phyloP scores from a whole-genome alignment of 1,284 basidiomycete genomes.

The Tilletia indica region DNA sequence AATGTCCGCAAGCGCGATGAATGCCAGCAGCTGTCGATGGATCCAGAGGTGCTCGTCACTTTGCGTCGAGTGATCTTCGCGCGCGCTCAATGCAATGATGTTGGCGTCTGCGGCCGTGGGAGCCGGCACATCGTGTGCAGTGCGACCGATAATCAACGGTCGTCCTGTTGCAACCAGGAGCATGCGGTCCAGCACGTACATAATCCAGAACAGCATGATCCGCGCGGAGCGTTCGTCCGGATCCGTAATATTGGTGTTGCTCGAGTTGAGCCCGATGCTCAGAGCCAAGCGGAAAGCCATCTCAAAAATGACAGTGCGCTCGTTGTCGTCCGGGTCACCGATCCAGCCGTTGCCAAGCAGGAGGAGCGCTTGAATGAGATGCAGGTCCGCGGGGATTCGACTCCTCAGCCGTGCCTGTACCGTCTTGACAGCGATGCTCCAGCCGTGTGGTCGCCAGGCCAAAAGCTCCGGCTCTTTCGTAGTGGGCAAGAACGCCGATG shows the following conservation, averaged over 20 bases:
- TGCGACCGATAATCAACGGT: neutral
- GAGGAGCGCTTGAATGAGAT: constrained; percentile 21
- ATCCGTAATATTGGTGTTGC: neutral
- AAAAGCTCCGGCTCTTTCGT: constrained; percentile 21
- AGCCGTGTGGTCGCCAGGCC: constrained; percentile 17
- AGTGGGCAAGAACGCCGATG: constrained; percentile 3
- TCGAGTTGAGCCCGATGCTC: constrained; percentile 11
- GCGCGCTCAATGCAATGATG: neutral
- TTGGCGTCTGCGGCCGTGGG: neutral
- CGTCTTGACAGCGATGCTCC: constrained; percentile 17
- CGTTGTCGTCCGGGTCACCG: constrained; percentile 12
- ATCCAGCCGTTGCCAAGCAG: constrained; percentile 17
- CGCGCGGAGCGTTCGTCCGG: neutral
- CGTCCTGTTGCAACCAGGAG: constrained; percentile 3
- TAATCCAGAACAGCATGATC: constrained; percentile 18
- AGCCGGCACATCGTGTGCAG: neutral
- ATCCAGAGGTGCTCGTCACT: constrained; percentile 15
- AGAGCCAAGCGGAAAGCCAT: constrained; percentile 17
- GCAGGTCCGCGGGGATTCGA: neutral
- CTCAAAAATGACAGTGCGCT: constrained; percentile 19
- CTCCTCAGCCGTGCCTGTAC: constrained; percentile 17
- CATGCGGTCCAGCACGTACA: constrained; percentile 16
- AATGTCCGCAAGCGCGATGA: constrained; percentile 19
- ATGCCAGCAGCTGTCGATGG: constrained; percentile 12
- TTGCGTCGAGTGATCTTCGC: neutral